Percentiles rank a stretch among this genome's conserved stretches.
Conservation (phyloP, 305 asterid genomes). For the Fraxinus baroniana region DNA sequence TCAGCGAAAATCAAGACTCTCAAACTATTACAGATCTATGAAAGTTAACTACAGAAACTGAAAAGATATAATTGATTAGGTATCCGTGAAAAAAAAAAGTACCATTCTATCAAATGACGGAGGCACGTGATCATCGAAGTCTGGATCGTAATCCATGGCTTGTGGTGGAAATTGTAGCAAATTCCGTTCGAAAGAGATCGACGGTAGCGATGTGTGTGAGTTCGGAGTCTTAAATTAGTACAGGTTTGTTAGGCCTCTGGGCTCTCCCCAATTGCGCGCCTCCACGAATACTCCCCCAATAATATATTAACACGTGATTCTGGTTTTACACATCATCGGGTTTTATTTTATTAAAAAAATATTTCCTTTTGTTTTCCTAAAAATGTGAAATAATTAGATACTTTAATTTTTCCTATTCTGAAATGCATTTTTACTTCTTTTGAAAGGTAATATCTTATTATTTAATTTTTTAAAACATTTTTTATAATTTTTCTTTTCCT, state of each 20-base stretch:
- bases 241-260: neutral
- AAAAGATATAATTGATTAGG: neutral
- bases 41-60: neutral
- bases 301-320: neutral
- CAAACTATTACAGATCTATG: neutral
- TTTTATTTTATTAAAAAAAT: no score
- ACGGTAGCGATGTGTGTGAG: neutral
- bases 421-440: no score
- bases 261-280: neutral
- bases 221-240: neutral
- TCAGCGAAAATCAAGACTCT: neutral
- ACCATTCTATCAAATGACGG: slow-evolving; percentile 3
- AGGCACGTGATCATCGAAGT: neutral
- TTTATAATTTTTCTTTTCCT: no score
- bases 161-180: neutral
- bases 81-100: neutral
- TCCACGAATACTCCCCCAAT: neutral
- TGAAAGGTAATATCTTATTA: no score
- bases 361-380: no score
- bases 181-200: neutral
- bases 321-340: neutral
- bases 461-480: no score
- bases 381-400: no score
- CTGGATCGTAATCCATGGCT: slow-evolving; percentile 1
- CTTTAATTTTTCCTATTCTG: no score